phyloP scores from a whole-genome alignment of 768 basidiomycete species.

The Pseudohyphozyma bogoriensis region DNA sequence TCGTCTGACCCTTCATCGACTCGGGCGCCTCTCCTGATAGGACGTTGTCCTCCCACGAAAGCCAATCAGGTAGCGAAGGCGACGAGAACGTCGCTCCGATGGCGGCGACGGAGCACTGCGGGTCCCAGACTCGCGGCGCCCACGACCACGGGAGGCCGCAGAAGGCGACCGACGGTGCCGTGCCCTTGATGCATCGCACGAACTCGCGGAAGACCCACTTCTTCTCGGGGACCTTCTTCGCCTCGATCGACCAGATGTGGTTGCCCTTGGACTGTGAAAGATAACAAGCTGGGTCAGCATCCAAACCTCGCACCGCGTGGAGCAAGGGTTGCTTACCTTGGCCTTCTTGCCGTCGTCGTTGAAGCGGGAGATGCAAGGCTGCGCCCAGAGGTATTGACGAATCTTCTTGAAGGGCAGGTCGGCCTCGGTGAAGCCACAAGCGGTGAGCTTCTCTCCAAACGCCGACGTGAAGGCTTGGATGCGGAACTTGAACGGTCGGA shows the following conservation, averaged over 20 bases:
- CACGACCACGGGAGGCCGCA: slow-evolving; percentile 63
- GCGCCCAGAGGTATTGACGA: slow-evolving; percentile 82
- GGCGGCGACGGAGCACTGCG: slow-evolving; percentile 67
- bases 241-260: slow-evolving; percentile 98
- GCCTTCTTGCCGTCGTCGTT: slow-evolving; percentile 99
- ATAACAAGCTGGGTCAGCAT: no score
- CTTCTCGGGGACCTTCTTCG: slow-evolving; percentile 49
- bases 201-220: slow-evolving; percentile 83
- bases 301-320: no score
- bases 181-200: slow-evolving; percentile 73
- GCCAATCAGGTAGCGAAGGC: slow-evolving; percentile 72
- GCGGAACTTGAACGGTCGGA: slow-evolving; percentile 96
- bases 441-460: slow-evolving; percentile 73
- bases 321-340: slow-evolving; percentile 44
- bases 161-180: slow-evolving; percentile 63
- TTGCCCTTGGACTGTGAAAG: slow-evolving; percentile 55
- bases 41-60: slow-evolving; percentile 63
- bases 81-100: slow-evolving; percentile 70
- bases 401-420: slow-evolving; percentile 31
- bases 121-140: slow-evolving; percentile 93
- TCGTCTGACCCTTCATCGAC: slow-evolving; percentile 9
- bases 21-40: slow-evolving; percentile 61
- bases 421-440: slow-evolving; percentile 9
- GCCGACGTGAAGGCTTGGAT: slow-evolving; percentile 96
- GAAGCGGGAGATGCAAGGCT: slow-evolving; percentile 86